These are phyloP conservation scores for Neurospora hispaniola DNA, from an alignment of 495 filamentous ascomycete genomes.

Conservation along the genomic window DNA sequence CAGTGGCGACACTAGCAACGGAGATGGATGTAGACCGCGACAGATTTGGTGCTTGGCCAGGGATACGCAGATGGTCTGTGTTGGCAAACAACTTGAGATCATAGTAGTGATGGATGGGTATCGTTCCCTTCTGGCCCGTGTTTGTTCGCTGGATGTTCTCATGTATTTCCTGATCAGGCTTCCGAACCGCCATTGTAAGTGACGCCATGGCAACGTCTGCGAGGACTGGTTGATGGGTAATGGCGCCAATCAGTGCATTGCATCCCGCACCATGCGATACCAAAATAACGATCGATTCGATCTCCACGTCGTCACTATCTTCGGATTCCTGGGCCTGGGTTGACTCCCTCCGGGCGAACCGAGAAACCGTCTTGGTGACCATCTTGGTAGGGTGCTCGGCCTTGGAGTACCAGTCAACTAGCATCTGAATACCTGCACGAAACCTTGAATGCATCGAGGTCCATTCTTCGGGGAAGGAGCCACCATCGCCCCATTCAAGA, in stretches of 20 bases:
- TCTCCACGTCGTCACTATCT: slow-evolving; percentile 42
- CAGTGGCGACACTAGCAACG: slow-evolving; percentile 5
- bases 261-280: slow-evolving; percentile 97
- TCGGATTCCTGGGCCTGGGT: slow-evolving; percentile 9
- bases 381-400: slow-evolving; percentile 39
- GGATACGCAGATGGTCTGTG: slow-evolving; percentile 64
- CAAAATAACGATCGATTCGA: slow-evolving; percentile 74
- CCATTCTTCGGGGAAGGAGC: slow-evolving; percentile 89
- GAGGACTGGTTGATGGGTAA: slow-evolving; percentile 81
- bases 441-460: slow-evolving; percentile 86
- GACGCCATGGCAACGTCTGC: slow-evolving; percentile 84
- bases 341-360: slow-evolving; percentile 13
- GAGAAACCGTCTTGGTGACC: slow-evolving; percentile 25
- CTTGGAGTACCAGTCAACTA: slow-evolving; percentile 70
- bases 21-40: slow-evolving; percentile 17
- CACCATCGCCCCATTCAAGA: slow-evolving; percentile 74
- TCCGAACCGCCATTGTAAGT: slow-evolving; percentile 77
- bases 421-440: slow-evolving; percentile 57
- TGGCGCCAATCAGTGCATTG: slow-evolving; percentile 85
- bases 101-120: slow-evolving; percentile 49
- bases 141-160: background rate
- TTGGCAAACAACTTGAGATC: slow-evolving; percentile 67
- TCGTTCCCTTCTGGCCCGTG: slow-evolving; percentile 16
- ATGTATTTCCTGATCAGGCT: slow-evolving; percentile 27
- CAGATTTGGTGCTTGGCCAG: slow-evolving; percentile 24